Evolutionary conservation across 129 eudicot genomes (phyloP).

Genomic region (Flaveria linearis): DNA sequence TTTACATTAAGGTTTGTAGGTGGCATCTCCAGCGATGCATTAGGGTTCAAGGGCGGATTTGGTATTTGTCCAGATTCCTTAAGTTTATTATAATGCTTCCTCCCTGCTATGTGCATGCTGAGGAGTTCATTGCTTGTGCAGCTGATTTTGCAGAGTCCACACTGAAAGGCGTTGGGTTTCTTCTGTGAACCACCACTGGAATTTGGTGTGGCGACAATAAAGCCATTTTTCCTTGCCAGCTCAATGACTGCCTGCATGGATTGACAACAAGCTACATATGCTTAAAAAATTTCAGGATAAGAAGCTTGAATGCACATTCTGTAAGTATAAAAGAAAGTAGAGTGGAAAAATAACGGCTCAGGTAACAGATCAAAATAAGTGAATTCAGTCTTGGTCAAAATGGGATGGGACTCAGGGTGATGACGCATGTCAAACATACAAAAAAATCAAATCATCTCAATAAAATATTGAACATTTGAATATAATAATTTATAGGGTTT

Average conservation of each 20-base stretch:
- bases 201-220: constrained; percentile 1
- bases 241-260: constrained; percentile 18
- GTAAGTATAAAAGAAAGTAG: too few relatives aligned
- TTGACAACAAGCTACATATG: not conserved
- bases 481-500: not conserved
- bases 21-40: not conserved
- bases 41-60: constrained; percentile 15
- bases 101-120: constrained; percentile 35
- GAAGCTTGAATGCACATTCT: not conserved
- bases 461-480: not conserved
- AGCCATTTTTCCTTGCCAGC: constrained; percentile 4
- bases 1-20: not conserved
- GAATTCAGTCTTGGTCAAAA: too few relatives aligned
- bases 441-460: not conserved
- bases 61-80: constrained; percentile 19
- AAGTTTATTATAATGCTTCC: constrained; percentile 43
- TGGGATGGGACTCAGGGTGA: too few relatives aligned
- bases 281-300: not conserved
- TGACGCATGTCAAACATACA: too few relatives aligned
- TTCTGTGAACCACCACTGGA: constrained; percentile 13
- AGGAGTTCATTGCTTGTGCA: constrained; percentile 39
- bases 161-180: constrained; percentile 27
- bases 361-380: too few relatives aligned
- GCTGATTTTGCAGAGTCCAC: constrained; percentile 44
- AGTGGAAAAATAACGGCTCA: too few relatives aligned